Conservation (phyloP, 768 basidiomycete species). For the Tricholomella constricta region DNA sequence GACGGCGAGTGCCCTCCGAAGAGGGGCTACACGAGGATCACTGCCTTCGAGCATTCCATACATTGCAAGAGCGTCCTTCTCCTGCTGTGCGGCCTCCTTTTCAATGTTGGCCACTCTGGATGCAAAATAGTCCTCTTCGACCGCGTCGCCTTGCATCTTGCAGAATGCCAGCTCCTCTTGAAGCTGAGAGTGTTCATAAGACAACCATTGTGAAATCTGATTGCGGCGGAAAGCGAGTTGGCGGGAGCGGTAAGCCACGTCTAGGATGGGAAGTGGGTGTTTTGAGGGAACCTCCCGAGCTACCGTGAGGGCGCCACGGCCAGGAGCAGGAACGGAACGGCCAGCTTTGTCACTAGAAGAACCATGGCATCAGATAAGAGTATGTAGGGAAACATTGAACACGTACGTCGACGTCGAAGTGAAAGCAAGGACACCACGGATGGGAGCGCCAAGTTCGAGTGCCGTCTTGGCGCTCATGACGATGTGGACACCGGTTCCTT, state of each 20-base stretch:
- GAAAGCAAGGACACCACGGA: slow-evolving; percentile 92
- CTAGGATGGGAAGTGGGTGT: slow-evolving; percentile 77
- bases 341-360: slow-evolving; percentile 90
- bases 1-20: slow-evolving; percentile 94
- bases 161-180: slow-evolving; percentile 73
- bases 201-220: slow-evolving; percentile 94
- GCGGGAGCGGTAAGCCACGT: slow-evolving; percentile 86
- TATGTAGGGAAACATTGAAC: background rate
- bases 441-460: slow-evolving; percentile 88
- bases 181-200: slow-evolving; percentile 84
- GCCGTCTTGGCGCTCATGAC: slow-evolving; percentile 98
- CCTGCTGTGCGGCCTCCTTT: slow-evolving; percentile 87
- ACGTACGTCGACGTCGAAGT: slow-evolving; percentile 94
- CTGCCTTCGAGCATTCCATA: slow-evolving; percentile 94
- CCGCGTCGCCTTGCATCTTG: slow-evolving; percentile 49
- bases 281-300: slow-evolving; percentile 84
- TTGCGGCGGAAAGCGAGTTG: slow-evolving; percentile 94
- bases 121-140: slow-evolving; percentile 71
- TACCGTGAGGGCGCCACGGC: slow-evolving; percentile 86
- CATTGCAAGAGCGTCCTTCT: slow-evolving; percentile 88
- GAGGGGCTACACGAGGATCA: slow-evolving; percentile 84
- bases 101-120: slow-evolving; percentile 84
- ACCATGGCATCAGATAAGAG: background rate
- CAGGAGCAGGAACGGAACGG: slow-evolving; percentile 96
- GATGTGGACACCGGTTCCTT: slow-evolving; percentile 95